Conservation (phyloP, 2,329 filamentous ascomycete species). For the Fusarium poae region DNA sequence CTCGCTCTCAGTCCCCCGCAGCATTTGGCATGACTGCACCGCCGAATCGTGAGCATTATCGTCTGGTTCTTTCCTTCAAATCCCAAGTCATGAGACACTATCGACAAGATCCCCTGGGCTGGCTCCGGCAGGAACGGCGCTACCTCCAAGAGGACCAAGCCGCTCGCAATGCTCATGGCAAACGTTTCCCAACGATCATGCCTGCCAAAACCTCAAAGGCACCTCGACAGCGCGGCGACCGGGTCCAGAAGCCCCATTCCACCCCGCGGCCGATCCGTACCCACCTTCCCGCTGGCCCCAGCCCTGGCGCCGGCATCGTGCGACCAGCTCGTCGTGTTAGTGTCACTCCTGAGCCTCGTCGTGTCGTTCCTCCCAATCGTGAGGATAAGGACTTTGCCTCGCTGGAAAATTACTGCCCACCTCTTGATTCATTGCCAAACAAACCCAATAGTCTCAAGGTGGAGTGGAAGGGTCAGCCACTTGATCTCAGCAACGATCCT, state of each 20-base stretch:
- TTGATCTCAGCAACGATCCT: slow-evolving; percentile 81
- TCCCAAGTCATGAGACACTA: slow-evolving; percentile 65
- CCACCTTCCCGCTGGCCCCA: slow-evolving; percentile 43
- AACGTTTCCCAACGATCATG: slow-evolving; percentile 57
- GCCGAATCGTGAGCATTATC: slow-evolving; percentile 67
- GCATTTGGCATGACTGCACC: slow-evolving; percentile 61
- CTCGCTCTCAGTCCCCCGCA: slow-evolving; percentile 53
- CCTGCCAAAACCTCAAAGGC: slow-evolving; percentile 56
- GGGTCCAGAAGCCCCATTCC: slow-evolving; percentile 54
- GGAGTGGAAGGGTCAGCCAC: slow-evolving; percentile 86
- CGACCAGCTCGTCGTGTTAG: slow-evolving; percentile 55
- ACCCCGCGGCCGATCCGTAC: slow-evolving; percentile 55
- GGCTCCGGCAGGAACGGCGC: slow-evolving; percentile 65
- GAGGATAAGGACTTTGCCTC: slow-evolving; percentile 85
- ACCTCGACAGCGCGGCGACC: slow-evolving; percentile 51
- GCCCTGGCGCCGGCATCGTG: slow-evolving; percentile 35
- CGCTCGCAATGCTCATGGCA: slow-evolving; percentile 60
- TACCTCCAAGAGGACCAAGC: slow-evolving; percentile 56
- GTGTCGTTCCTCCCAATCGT: slow-evolving; percentile 73
- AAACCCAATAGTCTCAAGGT: slow-evolving; percentile 81
- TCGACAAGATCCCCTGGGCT: slow-evolving; percentile 59
- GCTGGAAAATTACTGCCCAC: slow-evolving; percentile 80
- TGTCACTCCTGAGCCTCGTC: slow-evolving; percentile 64
- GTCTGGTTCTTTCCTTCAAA: slow-evolving; percentile 65
- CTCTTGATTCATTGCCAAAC: slow-evolving; percentile 72